A percentile compares a stretch with the other conserved stretches of the same genome.
Evolutionary conservation across 371 early-diverging fungal genomes (phyloP).

Genomic region (Neoconidiobolus thromboides): DNA sequence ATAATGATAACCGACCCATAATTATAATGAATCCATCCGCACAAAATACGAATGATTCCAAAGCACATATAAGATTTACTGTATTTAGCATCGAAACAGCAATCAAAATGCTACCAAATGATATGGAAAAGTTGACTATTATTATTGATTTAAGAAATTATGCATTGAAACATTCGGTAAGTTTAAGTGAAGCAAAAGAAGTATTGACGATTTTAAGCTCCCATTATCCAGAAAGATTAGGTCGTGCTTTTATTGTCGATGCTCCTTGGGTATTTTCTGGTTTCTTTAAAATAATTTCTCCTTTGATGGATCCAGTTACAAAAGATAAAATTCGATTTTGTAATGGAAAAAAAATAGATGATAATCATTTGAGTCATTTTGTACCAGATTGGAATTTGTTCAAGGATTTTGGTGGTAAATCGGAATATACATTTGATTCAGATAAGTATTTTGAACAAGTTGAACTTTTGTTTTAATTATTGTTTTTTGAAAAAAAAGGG

Average conservation of each 20-base stretch:
- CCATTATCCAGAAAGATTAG: constrained; percentile 77
- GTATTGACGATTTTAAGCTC: constrained; percentile 54
- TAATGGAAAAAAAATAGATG: constrained; percentile 24
- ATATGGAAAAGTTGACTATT: constrained; percentile 45
- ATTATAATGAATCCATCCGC: constrained; percentile 51
- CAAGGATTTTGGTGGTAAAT: background rate
- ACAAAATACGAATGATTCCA: constrained; percentile 61
- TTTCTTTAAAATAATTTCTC: constrained; percentile 57
- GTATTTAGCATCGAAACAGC: constrained; percentile 63
- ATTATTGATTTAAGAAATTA: constrained; percentile 64
- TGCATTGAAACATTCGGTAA: constrained; percentile 42
- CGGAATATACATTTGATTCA: background rate
- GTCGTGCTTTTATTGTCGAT: constrained; percentile 31
- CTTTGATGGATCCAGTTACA: constrained; percentile 85
- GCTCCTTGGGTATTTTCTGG: constrained; percentile 78
- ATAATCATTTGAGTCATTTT: background rate
- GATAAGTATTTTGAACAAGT: background rate
- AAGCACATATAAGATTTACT: constrained; percentile 52
- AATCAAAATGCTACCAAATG: constrained; percentile 54
- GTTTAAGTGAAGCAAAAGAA: constrained; percentile 46
- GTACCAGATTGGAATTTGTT: background rate
- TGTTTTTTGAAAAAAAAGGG: no score
- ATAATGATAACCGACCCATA: constrained; percentile 41
- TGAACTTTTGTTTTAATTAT: no score
- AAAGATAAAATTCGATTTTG: constrained; percentile 66